phyloP scores from a whole-genome alignment of 164 flowering plant genomes.

The Tetrastigma voinierianum region DNA sequence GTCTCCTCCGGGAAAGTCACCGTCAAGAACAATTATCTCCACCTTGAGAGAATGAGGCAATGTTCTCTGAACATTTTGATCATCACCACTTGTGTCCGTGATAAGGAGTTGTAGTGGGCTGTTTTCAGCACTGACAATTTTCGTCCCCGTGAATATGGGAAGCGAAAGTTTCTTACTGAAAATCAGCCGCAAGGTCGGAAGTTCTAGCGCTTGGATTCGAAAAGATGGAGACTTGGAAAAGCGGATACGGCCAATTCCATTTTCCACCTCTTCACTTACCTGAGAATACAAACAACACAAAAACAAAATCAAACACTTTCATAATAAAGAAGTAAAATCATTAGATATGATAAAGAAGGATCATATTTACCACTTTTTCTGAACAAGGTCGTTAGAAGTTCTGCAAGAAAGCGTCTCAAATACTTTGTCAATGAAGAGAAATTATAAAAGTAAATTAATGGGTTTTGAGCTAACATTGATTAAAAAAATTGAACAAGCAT shows the following conservation, averaged over 20 bases:
- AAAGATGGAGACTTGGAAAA: conserved; percentile 23
- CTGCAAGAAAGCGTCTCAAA: conserved; percentile 33
- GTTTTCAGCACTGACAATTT: conserved; percentile 26
- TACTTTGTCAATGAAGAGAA: conserved; percentile 23
- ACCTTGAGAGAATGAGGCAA: neutral
- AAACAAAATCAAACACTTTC: neutral
- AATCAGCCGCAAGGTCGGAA: conserved; percentile 20
- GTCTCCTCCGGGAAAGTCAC: neutral
- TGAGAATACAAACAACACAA: conserved; percentile 6
- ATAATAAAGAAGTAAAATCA: too few relatives aligned
- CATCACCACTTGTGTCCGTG: conserved; percentile 8
- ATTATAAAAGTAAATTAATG: neutral
- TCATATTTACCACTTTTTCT: conserved; percentile 43
- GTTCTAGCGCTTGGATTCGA: conserved; percentile 26
- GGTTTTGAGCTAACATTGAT: too few relatives aligned
- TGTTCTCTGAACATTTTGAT: too few relatives aligned
- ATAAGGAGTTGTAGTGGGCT: conserved; percentile 25
- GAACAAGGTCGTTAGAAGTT: conserved; percentile 33
- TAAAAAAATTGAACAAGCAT: too few relatives aligned
- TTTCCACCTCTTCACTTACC: conserved; percentile 46
- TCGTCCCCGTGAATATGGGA: conserved; percentile 44
- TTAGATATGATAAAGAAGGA: too few relatives aligned
- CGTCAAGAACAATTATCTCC: neutral
- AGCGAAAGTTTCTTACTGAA: conserved; percentile 31
- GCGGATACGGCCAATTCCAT: too few relatives aligned